These are phyloP conservation scores for Carex myosuroides DNA, from an alignment of 176 grass and related monocot species.

Conservation along the genomic window DNA sequence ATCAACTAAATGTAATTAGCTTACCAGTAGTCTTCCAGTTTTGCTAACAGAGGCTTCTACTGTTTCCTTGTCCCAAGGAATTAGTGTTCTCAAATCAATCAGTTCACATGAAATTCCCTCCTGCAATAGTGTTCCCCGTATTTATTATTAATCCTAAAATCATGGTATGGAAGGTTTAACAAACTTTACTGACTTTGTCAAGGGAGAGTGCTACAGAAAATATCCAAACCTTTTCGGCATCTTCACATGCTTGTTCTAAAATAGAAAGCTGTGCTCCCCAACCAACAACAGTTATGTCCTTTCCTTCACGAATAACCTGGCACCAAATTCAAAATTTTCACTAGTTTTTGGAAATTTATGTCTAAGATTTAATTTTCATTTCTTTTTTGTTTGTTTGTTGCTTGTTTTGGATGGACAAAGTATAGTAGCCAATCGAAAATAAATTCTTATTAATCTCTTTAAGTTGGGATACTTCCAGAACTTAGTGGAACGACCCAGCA, in stretches of 20 bases:
- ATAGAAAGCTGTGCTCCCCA: conserved; percentile 93
- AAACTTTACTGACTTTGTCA: not conserved
- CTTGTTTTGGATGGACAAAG: not conserved
- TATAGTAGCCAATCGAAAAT: not conserved
- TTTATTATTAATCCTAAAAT: conserved; percentile 18
- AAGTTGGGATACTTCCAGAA: not conserved
- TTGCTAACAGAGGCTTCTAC: conserved; percentile 85
- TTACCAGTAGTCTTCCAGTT: conserved; percentile 82
- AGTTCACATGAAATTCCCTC: conserved; percentile 93
- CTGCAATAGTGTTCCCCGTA: conserved; percentile 29
- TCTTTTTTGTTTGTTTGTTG: not conserved
- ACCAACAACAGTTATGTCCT: conserved; percentile 80
- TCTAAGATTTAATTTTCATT: not conserved
- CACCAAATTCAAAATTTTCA: not conserved
- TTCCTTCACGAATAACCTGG: conserved; percentile 75
- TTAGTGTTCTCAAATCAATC: conserved; percentile 85
- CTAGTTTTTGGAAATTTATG: not conserved
- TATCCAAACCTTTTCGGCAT: conserved; percentile 56
- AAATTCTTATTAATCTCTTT: not conserved
- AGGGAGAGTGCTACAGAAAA: not conserved
- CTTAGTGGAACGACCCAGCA: not conserved
- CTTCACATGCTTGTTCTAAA: conserved; percentile 78
- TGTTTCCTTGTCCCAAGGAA: conserved; percentile 95
- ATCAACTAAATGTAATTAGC: not conserved
- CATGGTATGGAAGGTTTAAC: not conserved